These are phyloP conservation scores for Neoboletus subvelutipes DNA, from an alignment of 768 basidiomycete genomes.

Conservation along the genomic window DNA sequence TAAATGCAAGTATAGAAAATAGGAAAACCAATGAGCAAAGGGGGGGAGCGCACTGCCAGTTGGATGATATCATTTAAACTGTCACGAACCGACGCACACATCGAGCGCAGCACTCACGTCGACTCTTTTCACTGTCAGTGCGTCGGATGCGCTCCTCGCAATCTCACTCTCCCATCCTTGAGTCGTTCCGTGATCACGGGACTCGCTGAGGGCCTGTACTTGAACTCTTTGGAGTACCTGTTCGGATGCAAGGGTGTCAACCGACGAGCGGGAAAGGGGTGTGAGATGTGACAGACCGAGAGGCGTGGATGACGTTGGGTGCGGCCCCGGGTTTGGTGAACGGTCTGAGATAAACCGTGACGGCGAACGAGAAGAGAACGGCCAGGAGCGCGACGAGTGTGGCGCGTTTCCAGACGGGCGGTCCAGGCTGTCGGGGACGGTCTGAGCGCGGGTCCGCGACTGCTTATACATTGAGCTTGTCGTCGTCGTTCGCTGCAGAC, in stretches of 20 bases:
- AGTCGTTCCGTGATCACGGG: conserved; percentile 77
- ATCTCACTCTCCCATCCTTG: conserved; percentile 62
- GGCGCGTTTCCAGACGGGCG: conserved; percentile 47
- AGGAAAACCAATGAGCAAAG: too few species aligned
- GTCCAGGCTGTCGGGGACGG: conserved; percentile 40
- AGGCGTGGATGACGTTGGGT: conserved; percentile 57
- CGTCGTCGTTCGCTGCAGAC: not conserved
- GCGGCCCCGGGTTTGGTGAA: conserved; percentile 26
- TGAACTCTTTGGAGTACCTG: conserved; percentile 83
- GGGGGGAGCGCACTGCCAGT: not conserved
- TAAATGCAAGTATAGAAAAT: not conserved
- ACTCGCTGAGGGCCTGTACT: conserved; percentile 81
- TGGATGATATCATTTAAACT: too few species aligned
- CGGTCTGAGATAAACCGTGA: conserved; percentile 34
- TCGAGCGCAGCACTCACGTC: not conserved
- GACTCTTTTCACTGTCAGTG: not conserved
- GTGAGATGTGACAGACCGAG: conserved; percentile 45
- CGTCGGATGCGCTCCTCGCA: conserved; percentile 65
- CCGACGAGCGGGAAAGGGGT: not conserved
- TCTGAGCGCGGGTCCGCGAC: conserved; percentile 32
- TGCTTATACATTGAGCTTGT: not conserved
- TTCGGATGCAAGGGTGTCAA: not conserved
- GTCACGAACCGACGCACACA: not conserved
- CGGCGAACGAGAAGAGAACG: conserved; percentile 45
- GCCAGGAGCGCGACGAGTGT: conserved; percentile 42